phyloP scores from a whole-genome alignment of 169 alveolate species.

The Amoebophrya sp. region DNA sequence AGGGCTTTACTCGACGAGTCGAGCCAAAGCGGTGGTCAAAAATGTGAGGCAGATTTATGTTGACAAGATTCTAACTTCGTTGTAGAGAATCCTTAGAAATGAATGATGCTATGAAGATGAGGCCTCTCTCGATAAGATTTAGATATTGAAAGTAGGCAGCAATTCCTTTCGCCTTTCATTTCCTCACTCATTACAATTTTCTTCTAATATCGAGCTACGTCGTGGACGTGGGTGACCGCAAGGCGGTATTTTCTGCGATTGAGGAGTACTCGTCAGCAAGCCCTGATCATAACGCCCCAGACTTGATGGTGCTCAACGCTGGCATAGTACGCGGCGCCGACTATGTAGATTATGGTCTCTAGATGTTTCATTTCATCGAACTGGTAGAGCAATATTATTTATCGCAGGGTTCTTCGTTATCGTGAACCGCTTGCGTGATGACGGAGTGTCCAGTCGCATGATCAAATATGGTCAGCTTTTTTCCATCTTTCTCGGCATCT shows the following conservation, averaged over 20 bases:
- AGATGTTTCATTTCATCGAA: not conserved
- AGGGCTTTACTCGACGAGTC: not conserved
- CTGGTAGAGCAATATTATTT: not conserved
- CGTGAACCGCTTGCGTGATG: not conserved
- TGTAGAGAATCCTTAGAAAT: not conserved
- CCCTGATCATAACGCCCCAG: not conserved
- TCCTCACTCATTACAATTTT: not conserved
- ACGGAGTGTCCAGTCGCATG: no score
- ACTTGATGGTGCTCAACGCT: not conserved
- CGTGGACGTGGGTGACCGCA: not conserved
- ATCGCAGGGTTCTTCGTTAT: not conserved
- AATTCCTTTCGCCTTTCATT: no score
- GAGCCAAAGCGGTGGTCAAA: not conserved
- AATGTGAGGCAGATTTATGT: not conserved
- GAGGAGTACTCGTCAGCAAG: not conserved
- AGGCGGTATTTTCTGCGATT: not conserved
- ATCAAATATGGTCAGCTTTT: no score
- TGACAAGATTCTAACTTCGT: not conserved
- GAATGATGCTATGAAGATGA: not conserved
- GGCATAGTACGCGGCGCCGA: not conserved
- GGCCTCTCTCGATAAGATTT: not conserved
- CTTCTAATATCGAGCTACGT: not conserved
- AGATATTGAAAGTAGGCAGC: no score
- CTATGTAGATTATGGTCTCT: not conserved
- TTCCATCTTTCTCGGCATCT: no score